phyloP scores from a whole-genome alignment of 768 basidiomycete genomes.

The Trametes cingulata region DNA sequence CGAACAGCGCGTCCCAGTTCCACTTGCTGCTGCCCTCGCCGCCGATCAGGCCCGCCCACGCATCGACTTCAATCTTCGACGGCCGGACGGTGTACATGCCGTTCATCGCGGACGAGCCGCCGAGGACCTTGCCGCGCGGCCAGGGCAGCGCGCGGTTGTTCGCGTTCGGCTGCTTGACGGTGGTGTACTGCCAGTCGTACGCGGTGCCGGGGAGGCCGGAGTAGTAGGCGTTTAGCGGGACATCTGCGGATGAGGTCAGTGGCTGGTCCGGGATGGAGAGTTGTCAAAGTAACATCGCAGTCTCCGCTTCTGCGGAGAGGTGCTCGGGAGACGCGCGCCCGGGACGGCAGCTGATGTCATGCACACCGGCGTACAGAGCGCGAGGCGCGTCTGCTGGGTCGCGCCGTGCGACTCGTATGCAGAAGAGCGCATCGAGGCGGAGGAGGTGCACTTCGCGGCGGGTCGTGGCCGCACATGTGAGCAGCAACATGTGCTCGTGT shows the following conservation, averaged over 20 bases:
- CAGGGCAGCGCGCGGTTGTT: constrained; percentile 47
- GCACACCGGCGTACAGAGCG: too few species aligned
- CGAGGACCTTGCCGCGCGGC: constrained; percentile 69
- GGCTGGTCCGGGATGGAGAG: background rate
- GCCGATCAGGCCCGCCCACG: constrained; percentile 47
- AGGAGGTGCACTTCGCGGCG: background rate
- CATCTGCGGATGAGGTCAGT: constrained; percentile 35
- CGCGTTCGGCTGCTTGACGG: constrained; percentile 47
- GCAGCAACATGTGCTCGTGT: background rate
- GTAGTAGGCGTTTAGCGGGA: constrained; percentile 55
- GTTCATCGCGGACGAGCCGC: constrained; percentile 70
- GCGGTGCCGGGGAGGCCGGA: constrained; percentile 45
- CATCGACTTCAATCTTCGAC: constrained; percentile 46
- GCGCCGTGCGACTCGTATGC: too few species aligned
- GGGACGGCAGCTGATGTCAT: too few species aligned
- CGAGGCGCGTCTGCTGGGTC: too few species aligned
- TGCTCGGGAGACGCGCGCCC: too few species aligned
- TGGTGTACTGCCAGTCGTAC: constrained; percentile 59
- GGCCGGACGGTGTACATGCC: constrained; percentile 67
- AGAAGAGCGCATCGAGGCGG: background rate
- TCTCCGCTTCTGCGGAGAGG: too few species aligned
- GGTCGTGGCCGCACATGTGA: too few species aligned
- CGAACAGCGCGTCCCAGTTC: constrained; percentile 49
- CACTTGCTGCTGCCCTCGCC: constrained; percentile 38
- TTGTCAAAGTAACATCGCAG: too few species aligned